These are phyloP conservation scores for Scleroderma bovista DNA, from an alignment of 768 basidiomycete genomes.

Conservation along the genomic window DNA sequence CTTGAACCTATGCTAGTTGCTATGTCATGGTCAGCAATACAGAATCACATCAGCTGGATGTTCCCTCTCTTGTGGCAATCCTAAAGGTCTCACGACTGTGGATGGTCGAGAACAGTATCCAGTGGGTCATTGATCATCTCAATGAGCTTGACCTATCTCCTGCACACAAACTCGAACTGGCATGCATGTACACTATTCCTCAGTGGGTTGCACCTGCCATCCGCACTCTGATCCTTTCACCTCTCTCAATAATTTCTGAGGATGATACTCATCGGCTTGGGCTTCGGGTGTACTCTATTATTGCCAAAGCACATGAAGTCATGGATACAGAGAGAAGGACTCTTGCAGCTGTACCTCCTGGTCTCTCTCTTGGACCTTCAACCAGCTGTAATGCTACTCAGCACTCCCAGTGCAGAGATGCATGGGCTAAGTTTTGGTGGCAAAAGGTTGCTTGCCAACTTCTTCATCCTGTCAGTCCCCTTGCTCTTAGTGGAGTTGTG, in stretches of 20 bases:
- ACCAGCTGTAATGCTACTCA: background rate
- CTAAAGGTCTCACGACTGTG: background rate
- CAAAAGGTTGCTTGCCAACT: too few species aligned
- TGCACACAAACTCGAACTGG: background rate
- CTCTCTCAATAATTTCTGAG: background rate
- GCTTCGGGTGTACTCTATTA: background rate
- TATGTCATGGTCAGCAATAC: too few species aligned
- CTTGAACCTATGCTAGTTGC: background rate
- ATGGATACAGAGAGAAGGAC: background rate
- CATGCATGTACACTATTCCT: background rate
- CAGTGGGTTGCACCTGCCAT: background rate
- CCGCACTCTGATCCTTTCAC: background rate
- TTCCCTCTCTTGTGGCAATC: background rate
- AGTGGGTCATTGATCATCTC: background rate
- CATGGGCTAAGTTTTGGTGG: background rate
- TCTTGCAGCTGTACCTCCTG: background rate
- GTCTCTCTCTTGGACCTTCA: background rate
- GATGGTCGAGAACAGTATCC: background rate
- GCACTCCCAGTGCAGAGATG: background rate
- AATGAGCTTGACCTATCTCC: background rate
- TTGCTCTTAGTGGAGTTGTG: too few species aligned
- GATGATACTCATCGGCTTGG: background rate
- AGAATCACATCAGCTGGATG: too few species aligned
- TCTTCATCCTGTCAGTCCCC: too few species aligned
- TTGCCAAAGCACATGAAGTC: background rate